Base-by-base conservation (phyloP, 116 monocot species). In the Iris pallida region DNA sequence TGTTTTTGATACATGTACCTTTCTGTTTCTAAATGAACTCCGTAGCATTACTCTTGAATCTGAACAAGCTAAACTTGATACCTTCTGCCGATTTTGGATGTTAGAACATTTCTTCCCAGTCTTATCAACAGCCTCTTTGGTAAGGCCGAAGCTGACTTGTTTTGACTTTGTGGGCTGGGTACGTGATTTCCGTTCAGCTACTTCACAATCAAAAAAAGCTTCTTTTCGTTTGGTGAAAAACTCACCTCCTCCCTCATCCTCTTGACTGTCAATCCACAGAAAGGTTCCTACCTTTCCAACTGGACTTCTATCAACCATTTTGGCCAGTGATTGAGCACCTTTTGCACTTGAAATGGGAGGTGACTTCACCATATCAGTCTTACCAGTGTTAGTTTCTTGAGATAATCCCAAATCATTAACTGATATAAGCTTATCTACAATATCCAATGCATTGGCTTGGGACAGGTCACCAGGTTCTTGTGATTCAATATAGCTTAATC, bases 241-340 rank as follows among this genome's bases (percentile, higher is more conserved):
- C 4, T 83, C 90, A 69, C 92, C 91, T 20, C 96, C 97, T 47
- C 87, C 79, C 40, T 92, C 92, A 83, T 97, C 92, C 73, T 97
- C 97, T 61, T 76, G 55, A 42, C 43, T 74, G 73, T 97, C 97
- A 78, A 76, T 61, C 92, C 92, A 97, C 7, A 89, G 87, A 80
- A 85, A 97, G 20, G 68, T 81, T 49, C 69, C 73, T 60, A 5
- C 8, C 40, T 81, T 85, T 58, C 64, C 68, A 57, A 74, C 61
- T 65, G 81, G 81, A 69, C 76, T 85, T 72, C 77, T 71, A 42
- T 74, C 70, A 49, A 63, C 49, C 49, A 68, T 83, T 70, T 71
- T 80, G 47, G 78, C 80, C 70, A 86, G 76, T 18, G 8, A 30
- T 17, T 68, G 76, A 78, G 69, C 57, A 47, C 80, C 81, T 64